Evolutionary conservation across 306 rosid species (phyloP).

Genomic region (Dryas octopetala): DNA sequence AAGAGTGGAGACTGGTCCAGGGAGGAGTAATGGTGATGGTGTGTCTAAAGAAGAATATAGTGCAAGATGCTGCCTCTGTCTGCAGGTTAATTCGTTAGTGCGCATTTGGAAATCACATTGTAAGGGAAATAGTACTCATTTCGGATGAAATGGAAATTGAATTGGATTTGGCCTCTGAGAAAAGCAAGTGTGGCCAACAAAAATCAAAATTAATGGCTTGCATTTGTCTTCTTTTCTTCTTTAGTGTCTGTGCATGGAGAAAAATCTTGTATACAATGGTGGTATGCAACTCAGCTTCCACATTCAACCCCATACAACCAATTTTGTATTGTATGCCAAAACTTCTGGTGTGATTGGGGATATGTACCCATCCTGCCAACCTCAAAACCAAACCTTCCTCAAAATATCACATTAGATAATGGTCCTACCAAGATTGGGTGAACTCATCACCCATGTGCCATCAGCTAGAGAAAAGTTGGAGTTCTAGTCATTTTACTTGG

Average conservation of each 20-base stretch:
- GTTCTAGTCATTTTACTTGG: neutral
- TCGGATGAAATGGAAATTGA: neutral
- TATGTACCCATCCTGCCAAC: no score
- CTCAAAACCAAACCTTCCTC: neutral
- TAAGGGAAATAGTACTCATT: neutral
- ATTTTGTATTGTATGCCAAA: no score
- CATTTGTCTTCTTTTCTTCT: neutral
- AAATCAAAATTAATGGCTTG: neutral
- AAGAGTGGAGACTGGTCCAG: slow-evolving; percentile 83
- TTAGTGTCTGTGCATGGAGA: neutral
- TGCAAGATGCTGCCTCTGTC: neutral
- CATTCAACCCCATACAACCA: no score
- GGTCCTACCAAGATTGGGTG: neutral
- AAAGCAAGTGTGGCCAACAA: neutral
- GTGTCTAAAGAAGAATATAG: slow-evolving; percentile 6
- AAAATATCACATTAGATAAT: neutral
- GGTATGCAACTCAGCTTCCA: no score
- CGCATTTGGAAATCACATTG: slow-evolving; percentile 1
- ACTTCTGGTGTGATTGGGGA: no score
- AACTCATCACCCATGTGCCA: neutral
- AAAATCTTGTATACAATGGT: neutral
- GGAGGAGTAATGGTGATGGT: slow-evolving; percentile 28
- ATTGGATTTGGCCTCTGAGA: neutral
- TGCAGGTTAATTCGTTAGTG: neutral
- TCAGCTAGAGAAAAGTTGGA: neutral